Evolutionary conservation across 495 filamentous ascomycete species (phyloP).

Genomic region (Elaphomyces granulatus): DNA sequence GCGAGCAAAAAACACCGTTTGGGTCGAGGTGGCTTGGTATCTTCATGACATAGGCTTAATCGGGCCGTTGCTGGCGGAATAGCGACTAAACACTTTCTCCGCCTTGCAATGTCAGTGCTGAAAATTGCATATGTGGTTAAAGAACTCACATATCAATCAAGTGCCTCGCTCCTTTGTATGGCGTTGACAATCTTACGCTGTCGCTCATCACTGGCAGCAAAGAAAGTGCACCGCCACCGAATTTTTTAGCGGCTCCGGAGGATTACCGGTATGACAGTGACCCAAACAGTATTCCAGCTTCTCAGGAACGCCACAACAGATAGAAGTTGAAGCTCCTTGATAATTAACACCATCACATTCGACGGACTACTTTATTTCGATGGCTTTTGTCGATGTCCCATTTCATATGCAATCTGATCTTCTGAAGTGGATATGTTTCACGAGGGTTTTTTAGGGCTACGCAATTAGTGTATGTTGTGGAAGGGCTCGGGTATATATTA

Average conservation of each 20-base stretch:
- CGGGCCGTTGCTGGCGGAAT: constrained; percentile 68
- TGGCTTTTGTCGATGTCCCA: too few relatives aligned
- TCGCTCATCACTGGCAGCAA: constrained; percentile 73
- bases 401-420: too few relatives aligned
- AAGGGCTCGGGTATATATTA: too few relatives aligned
- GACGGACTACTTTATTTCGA: too few relatives aligned
- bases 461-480: too few relatives aligned
- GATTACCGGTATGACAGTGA: constrained; percentile 87
- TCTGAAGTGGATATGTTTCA: too few relatives aligned
- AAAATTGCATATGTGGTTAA: not conserved
- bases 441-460: too few relatives aligned
- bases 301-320: constrained; percentile 56
- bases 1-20: constrained; percentile 29
- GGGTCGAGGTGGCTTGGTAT: constrained; percentile 61
- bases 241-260: too few relatives aligned
- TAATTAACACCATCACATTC: constrained; percentile 27
- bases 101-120: constrained; percentile 42
- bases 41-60: constrained; percentile 77
- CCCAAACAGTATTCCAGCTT: constrained; percentile 43
- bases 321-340: constrained; percentile 52
- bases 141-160: constrained; percentile 7
- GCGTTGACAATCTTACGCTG: constrained; percentile 66
- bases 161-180: constrained; percentile 67
- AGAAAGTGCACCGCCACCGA: constrained; percentile 79
- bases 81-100: constrained; percentile 58